Evolutionary conservation across 2,329 filamentous ascomycete species (phyloP).

Genomic region (Biscogniauxia sp.): DNA sequence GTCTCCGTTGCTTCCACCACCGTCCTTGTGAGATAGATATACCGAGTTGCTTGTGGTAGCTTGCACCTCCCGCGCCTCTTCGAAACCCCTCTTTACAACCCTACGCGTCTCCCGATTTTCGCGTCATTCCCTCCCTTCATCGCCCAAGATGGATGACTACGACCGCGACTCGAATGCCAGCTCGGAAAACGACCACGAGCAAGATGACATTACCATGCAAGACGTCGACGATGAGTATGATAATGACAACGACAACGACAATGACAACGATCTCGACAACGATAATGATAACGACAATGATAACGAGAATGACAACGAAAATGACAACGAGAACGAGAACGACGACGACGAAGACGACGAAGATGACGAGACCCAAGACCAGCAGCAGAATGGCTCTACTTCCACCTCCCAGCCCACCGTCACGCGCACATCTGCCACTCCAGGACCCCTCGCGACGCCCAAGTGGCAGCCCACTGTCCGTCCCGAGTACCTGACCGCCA

Average conservation of each 20-base stretch:
- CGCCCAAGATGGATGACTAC: conserved; percentile 37
- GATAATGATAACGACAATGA: conserved; percentile 39
- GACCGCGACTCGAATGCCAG: conserved; percentile 15
- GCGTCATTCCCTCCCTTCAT: neutral
- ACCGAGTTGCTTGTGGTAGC: neutral
- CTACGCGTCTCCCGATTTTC: neutral
- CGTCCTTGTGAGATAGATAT: neutral
- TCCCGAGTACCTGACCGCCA: conserved; percentile 74
- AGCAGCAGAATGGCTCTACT: conserved; percentile 10
- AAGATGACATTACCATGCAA: conserved; percentile 33
- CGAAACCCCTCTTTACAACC: neutral
- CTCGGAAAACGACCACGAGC: conserved; percentile 38
- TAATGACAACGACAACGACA: conserved; percentile 37
- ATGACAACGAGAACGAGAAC: conserved; percentile 36
- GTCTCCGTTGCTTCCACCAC: neutral
- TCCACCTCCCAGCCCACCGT: conserved; percentile 20
- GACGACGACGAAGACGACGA: conserved; percentile 37
- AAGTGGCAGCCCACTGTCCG: conserved; percentile 62
- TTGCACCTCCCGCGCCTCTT: too few species aligned
- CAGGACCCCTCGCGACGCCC: conserved; percentile 31
- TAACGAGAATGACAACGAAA: conserved; percentile 35
- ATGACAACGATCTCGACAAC: conserved; percentile 35
- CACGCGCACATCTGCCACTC: conserved; percentile 32
- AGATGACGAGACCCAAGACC: conserved; percentile 29
- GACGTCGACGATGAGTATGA: conserved; percentile 35